Evolutionary conservation across 192 early-diverging fungal genomes (phyloP).

Genomic region (Umbelopsis ramanniana): DNA sequence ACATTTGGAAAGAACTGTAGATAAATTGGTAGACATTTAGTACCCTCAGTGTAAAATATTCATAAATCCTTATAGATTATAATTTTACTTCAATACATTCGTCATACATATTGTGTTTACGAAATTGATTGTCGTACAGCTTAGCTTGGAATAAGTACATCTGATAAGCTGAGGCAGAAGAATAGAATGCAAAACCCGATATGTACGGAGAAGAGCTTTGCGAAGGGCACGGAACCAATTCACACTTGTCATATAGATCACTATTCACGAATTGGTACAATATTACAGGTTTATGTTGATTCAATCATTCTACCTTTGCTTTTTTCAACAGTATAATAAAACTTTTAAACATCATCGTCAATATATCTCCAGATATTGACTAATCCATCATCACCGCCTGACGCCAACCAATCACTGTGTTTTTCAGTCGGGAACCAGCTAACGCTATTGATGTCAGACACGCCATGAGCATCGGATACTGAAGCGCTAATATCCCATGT

Average conservation of each 20-base stretch:
- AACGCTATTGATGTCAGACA: conserved; percentile 89
- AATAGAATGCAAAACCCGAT: too few relatives aligned
- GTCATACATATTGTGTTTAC: too few relatives aligned
- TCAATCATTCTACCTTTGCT: conserved; percentile 11
- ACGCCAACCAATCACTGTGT: conserved; percentile 73
- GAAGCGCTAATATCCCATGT: conserved; percentile 42
- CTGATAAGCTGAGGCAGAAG: too few relatives aligned
- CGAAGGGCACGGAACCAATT: not conserved
- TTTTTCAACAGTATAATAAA: conserved; percentile 11
- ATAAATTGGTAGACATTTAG: not conserved
- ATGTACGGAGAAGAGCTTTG: too few relatives aligned
- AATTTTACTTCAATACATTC: not conserved
- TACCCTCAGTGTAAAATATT: not conserved
- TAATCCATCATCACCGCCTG: conserved; percentile 90
- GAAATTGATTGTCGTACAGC: too few relatives aligned
- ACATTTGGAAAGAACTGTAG: conserved; percentile 31
- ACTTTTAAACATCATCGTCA: conserved; percentile 8
- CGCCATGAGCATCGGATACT: conserved; percentile 76
- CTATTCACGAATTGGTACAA: not conserved
- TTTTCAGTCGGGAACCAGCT: conserved; percentile 77
- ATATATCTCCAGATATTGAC: conserved; percentile 81
- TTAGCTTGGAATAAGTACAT: too few relatives aligned
- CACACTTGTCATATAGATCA: not conserved
- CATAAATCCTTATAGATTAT: not conserved
- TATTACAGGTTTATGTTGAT: conserved; percentile 3